Conservation (phyloP, 2,329 filamentous ascomycete genomes). For the Colletotrichum falcatum region DNA sequence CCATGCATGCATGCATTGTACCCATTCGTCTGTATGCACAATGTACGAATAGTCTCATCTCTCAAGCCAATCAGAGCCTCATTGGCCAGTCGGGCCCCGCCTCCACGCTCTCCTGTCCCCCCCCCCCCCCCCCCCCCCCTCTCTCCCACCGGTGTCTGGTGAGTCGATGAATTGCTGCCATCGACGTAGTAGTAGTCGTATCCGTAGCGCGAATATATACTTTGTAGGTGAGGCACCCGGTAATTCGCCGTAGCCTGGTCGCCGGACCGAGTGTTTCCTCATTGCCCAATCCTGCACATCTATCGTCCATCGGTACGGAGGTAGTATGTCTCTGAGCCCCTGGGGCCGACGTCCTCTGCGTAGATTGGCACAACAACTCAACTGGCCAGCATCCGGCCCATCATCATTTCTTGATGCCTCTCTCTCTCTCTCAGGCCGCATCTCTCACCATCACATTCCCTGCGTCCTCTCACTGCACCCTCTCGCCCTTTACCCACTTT, state of each 20-base stretch:
- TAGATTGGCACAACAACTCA: not conserved
- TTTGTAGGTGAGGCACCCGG: not conserved
- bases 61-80: not conserved
- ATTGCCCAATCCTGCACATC: not conserved
- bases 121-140: no score
- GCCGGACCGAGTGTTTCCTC: slow-evolving; percentile 4
- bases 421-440: not conserved
- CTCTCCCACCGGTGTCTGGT: no score
- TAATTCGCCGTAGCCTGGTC: slow-evolving; percentile 2
- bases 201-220: no score
- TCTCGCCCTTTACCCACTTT: not conserved
- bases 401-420: not conserved
- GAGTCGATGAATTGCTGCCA: no score
- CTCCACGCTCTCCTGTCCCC: not conserved
- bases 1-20: no score
- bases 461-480: no score
- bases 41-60: not conserved
- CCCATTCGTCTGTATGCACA: no score
- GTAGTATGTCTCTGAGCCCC: not conserved
- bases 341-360: not conserved
- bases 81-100: no score
- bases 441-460: no score
- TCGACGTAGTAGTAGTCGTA: no score
- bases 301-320: no score
- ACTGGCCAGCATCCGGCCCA: no score